Conservation (phyloP, 306 rosid species). For the Gynostemma pentaphyllum region DNA sequence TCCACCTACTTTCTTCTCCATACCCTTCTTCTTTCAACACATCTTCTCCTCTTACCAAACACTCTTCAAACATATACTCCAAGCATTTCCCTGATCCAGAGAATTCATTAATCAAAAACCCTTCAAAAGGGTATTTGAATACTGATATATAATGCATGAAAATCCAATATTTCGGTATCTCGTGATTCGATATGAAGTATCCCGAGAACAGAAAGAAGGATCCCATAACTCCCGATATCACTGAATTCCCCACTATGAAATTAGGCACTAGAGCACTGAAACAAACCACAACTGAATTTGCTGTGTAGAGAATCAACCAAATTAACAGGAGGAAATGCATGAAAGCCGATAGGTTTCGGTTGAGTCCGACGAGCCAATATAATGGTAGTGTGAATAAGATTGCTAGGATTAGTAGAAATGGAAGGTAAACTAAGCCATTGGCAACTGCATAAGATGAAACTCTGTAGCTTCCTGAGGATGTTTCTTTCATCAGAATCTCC, state of each 20-base stretch:
- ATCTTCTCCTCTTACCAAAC: conserved; percentile 47
- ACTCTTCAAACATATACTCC: conserved; percentile 55
- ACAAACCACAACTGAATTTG: conserved; percentile 91
- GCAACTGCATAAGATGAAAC: conserved; percentile 88
- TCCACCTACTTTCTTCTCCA: conserved; percentile 65
- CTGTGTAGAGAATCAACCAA: conserved; percentile 80
- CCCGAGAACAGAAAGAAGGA: conserved; percentile 92
- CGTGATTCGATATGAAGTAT: conserved; percentile 73
- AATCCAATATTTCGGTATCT: conserved; percentile 71
- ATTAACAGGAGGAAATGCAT: conserved; percentile 61
- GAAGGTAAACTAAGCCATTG: conserved; percentile 75
- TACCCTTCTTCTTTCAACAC: conserved; percentile 69
- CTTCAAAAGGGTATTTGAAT: conserved; percentile 94
- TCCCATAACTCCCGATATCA: conserved; percentile 78
- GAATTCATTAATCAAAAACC: conserved; percentile 81
- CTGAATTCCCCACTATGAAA: conserved; percentile 89
- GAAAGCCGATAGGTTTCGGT: conserved; percentile 50
- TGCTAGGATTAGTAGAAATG: conserved; percentile 83
- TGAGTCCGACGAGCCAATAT: conserved; percentile 85
- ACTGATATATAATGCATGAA: conserved; percentile 84
- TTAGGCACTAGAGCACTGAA: conserved; percentile 85
- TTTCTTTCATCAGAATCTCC: conserved; percentile 87
- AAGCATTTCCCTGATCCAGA: conserved; percentile 77
- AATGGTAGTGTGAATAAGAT: conserved; percentile 56
- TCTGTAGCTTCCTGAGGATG: conserved; percentile 78